These are phyloP conservation scores for Ceratocystis cubensis DNA, from an alignment of 2,329 filamentous ascomycete species.

Conservation along the genomic window DNA sequence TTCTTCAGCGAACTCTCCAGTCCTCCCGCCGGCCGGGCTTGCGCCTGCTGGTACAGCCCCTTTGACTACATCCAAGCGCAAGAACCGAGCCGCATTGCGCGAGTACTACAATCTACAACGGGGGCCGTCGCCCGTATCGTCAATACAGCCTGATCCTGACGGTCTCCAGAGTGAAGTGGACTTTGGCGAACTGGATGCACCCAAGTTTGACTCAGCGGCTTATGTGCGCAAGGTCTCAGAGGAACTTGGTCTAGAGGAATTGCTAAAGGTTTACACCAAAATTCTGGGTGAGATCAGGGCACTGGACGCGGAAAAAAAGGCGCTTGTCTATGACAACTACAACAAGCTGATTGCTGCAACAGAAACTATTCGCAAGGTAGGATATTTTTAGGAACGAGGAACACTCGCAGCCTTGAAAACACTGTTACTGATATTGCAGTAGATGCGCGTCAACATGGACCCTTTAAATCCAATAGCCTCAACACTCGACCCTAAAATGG, in stretches of 20 bases:
- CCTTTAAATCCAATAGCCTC: constrained; percentile 61
- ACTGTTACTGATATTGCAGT: neutral
- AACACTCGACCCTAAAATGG: constrained; percentile 60
- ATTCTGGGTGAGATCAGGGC: constrained; percentile 72
- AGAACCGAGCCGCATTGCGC: constrained; percentile 75
- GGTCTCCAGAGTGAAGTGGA: constrained; percentile 43
- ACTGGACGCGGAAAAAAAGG: constrained; percentile 91
- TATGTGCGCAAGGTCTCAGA: constrained; percentile 52
- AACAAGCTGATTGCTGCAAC: constrained; percentile 93
- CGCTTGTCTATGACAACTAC: constrained; percentile 96
- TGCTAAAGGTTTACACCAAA: constrained; percentile 57
- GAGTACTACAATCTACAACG: constrained; percentile 77
- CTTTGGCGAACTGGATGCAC: constrained; percentile 58
- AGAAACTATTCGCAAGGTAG: constrained; percentile 74
- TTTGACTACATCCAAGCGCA: constrained; percentile 34
- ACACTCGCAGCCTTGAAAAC: neutral
- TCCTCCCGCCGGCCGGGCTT: constrained; percentile 24
- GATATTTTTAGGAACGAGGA: constrained; percentile 20
- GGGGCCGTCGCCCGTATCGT: constrained; percentile 24
- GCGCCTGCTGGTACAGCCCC: constrained; percentile 19
- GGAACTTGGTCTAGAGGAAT: constrained; percentile 52
- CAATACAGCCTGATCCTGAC: constrained; percentile 18
- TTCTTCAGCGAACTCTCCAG: constrained; percentile 46
- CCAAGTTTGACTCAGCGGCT: constrained; percentile 57
- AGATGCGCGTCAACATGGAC: constrained; percentile 74